Evolutionary conservation across 768 basidiomycete genomes (phyloP), one percentile per base, ranked within the genome.

Genomic region (Heimioporus sp.): DNA sequence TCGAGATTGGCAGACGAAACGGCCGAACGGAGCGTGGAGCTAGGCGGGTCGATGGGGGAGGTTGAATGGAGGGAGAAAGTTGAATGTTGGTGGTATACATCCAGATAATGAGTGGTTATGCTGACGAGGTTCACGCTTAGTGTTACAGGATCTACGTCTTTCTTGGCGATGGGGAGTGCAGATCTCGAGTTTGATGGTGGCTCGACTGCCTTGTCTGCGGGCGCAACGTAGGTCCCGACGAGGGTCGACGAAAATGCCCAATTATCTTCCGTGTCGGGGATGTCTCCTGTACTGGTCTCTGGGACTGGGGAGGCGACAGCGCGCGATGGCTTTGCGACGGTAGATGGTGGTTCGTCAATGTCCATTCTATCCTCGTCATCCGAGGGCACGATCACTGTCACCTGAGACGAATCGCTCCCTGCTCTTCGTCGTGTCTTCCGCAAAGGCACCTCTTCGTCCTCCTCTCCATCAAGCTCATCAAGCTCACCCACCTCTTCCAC

Each of bases 1-100:
- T 64, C 66, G 8, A 70, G 57, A 37, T 70, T 68, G 3, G 66
- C 68, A 10, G 58, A 59, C 9, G 60, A 61, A 21, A 70, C 37
- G 8, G 59, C 66, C 1, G 63, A 56, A 32, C 57, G 59, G n/a
- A 65, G 34, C n/a, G 57, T 58, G 8, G 55, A 55, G 15, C 46
- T 54, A 0, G 55, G 44, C 10, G 40, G 43, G 5, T 41, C 11
- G 2, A 8, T 17, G 15, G 51, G 48, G 20, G 36, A 34, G 11
- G 47, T 21, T n/a, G 52, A 31, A 5, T 42, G 8, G 9, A 20
- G 32, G 0, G 48, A 34, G 7, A 54, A 45, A 0, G 41, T 45
- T 4, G 48, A 52, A 15, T 53, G 46, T 5, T 35, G 30, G 20
- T 52, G 43, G 44, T 57, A 64, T 21, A 52, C 39, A 20, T 66